A percentile compares a stretch with the other conserved stretches of the same genome.
Evolutionary conservation across 2,329 filamentous ascomycete genomes (phyloP).

Genomic region (Cladorrhinum sp.): DNA sequence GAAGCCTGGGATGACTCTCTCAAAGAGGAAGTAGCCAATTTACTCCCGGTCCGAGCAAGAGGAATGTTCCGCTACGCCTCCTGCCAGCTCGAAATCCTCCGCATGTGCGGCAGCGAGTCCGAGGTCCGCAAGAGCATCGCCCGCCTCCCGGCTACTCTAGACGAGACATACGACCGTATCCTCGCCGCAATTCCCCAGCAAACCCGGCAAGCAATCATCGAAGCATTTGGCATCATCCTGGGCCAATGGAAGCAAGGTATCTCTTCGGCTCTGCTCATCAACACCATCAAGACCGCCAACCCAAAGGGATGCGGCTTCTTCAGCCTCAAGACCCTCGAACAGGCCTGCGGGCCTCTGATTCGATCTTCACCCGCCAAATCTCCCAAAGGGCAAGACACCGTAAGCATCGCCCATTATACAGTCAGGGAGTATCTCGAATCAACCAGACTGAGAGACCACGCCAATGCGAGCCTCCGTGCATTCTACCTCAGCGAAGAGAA

Average conservation of each 20-base stretch:
- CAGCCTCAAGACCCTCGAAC: neutral
- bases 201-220: neutral
- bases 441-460: neutral
- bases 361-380: too few species aligned
- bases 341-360: slow-evolving; percentile 5
- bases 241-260: neutral
- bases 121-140: neutral
- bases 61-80: slow-evolving; percentile 27
- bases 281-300: neutral
- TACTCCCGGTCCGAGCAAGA: slow-evolving; percentile 4
- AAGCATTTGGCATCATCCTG: slow-evolving; percentile 8
- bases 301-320: neutral
- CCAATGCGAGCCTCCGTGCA: neutral
- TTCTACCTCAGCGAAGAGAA: neutral
- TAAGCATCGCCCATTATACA: slow-evolving; percentile 20
- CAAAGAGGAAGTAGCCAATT: slow-evolving; percentile 5
- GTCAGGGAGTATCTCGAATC: slow-evolving; percentile 21
- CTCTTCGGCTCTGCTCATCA: neutral
- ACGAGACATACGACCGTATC: slow-evolving; percentile 19
- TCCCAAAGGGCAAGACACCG: neutral
- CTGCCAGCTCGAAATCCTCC: slow-evolving; percentile 22
- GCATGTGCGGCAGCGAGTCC: neutral
- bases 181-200: slow-evolving; percentile 16
- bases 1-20: slow-evolving; percentile 8
- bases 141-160: slow-evolving; percentile 16